These are phyloP conservation scores for Pichia cactophila DNA, from an alignment of 1,139 yeast genomes.

Conservation along the genomic window DNA sequence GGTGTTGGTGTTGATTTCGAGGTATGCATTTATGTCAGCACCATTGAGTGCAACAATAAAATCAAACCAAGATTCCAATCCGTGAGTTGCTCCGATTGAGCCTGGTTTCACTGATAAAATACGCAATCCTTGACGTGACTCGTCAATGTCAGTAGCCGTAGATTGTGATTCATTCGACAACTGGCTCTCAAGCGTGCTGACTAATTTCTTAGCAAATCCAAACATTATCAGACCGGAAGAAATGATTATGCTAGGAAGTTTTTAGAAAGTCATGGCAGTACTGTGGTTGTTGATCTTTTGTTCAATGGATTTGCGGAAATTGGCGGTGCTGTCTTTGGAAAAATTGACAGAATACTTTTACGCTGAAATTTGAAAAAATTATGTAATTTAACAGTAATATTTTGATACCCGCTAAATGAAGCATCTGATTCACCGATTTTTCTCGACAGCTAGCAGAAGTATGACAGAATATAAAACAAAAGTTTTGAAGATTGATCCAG, in stretches of 20 bases:
- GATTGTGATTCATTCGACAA: constrained; percentile 20
- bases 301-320: too few relatives aligned
- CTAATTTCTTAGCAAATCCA: constrained; percentile 80
- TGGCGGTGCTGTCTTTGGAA: neutral
- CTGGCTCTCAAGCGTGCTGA: constrained; percentile 57
- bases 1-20: constrained; percentile 11
- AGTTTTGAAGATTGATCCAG: constrained; percentile 39
- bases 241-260: neutral
- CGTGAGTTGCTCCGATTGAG: constrained; percentile 38
- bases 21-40: constrained; percentile 39
- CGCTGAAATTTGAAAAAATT: too few relatives aligned
- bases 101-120: constrained; percentile 41
- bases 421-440: neutral
- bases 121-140: constrained; percentile 42
- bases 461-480: constrained; percentile 26
- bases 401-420: neutral
- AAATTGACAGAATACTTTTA: neutral
- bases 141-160: constrained; percentile 5
- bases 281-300: neutral
- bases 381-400: too few relatives aligned
- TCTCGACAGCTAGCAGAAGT: neutral
- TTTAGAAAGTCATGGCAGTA: neutral
- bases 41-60: constrained; percentile 73
- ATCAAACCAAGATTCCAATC: constrained; percentile 81
- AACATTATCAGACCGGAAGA: constrained; percentile 43